A percentile compares a stretch with the other conserved stretches of the same genome.
phyloP scores from a whole-genome alignment of 352 stramenopile genomes.

The Pythium sp. region DNA sequence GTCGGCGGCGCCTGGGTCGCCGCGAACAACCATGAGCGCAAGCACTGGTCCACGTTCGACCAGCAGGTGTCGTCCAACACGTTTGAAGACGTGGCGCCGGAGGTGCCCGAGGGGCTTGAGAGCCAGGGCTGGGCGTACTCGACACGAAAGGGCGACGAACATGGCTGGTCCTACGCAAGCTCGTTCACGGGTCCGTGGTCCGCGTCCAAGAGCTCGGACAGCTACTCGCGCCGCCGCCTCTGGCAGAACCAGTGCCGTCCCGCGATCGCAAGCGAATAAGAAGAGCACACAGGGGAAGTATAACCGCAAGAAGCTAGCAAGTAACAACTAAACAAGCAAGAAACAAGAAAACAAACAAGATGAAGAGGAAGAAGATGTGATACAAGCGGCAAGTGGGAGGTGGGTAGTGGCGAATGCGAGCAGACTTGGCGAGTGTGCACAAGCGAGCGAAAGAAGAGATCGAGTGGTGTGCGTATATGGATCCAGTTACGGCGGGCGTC shows the following conservation, averaged over 20 bases:
- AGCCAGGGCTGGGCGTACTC: conserved; percentile 63
- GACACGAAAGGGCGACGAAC: conserved; percentile 57
- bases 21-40: conserved; percentile 46
- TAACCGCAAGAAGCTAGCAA: neutral
- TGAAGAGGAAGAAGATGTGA: neutral
- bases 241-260: conserved; percentile 74
- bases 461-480: neutral
- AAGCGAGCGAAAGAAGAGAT: no score
- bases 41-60: conserved; percentile 58
- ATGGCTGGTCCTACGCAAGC: conserved; percentile 69
- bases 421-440: no score
- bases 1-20: conserved; percentile 40
- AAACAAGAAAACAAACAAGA: neutral
- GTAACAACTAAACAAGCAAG: neutral
- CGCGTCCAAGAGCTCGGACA: conserved; percentile 19
- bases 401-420: neutral
- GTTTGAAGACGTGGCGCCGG: conserved; percentile 64
- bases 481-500: neutral
- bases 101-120: conserved; percentile 49
- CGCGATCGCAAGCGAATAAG: conserved; percentile 40
- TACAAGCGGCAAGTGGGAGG: neutral
- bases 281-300: neutral
- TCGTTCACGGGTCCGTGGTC: conserved; percentile 67
- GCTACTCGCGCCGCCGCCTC: conserved; percentile 55
- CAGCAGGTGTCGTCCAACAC: conserved; percentile 53